These are phyloP conservation scores for Arabidopsis arenosa DNA, from an alignment of 345 rosid genomes.

Conservation along the genomic window DNA sequence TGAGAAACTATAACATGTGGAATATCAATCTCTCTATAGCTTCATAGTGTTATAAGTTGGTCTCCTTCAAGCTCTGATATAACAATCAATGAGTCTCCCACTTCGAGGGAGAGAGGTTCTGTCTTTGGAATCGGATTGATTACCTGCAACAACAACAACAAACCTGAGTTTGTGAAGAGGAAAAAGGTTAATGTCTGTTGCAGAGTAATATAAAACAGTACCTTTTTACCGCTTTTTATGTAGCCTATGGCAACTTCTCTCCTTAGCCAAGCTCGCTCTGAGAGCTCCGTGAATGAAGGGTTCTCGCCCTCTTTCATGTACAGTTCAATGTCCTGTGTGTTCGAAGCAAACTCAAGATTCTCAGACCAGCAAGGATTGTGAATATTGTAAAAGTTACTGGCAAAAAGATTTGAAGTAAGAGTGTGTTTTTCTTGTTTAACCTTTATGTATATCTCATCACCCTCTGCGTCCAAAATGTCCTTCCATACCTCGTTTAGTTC, in stretches of 20 bases:
- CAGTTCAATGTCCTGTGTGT: slow-evolving; percentile 67
- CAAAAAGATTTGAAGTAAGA: neutral
- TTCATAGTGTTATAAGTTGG: slow-evolving; percentile 26
- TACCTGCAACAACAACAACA: slow-evolving; percentile 56
- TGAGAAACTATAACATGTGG: slow-evolving; percentile 19
- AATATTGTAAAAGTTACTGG: neutral
- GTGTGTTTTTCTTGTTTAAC: slow-evolving; percentile 43
- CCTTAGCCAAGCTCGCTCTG: slow-evolving; percentile 84
- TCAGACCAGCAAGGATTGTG: slow-evolving; percentile 16
- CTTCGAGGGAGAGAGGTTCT: slow-evolving; percentile 58
- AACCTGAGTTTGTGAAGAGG: neutral
- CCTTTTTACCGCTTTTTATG: slow-evolving; percentile 76
- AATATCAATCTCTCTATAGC: slow-evolving; percentile 13
- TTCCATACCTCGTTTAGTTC: slow-evolving; percentile 96
- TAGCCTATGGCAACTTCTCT: slow-evolving; percentile 93
- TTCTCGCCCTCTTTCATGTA: slow-evolving; percentile 91
- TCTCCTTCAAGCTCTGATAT: slow-evolving; percentile 95
- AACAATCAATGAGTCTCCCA: slow-evolving; percentile 75
- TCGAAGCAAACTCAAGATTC: slow-evolving; percentile 2
- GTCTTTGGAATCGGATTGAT: slow-evolving; percentile 79
- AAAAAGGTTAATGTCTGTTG: neutral
- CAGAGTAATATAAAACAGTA: slow-evolving; percentile 23
- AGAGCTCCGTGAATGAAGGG: slow-evolving; percentile 78
- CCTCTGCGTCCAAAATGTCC: slow-evolving; percentile 91
- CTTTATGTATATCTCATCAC: slow-evolving; percentile 96